Percentiles rank a stretch among this genome's conserved stretches.
Evolutionary conservation across 2,329 filamentous ascomycete genomes (phyloP).

Genomic region (Talaromyces albobiverticillius): DNA sequence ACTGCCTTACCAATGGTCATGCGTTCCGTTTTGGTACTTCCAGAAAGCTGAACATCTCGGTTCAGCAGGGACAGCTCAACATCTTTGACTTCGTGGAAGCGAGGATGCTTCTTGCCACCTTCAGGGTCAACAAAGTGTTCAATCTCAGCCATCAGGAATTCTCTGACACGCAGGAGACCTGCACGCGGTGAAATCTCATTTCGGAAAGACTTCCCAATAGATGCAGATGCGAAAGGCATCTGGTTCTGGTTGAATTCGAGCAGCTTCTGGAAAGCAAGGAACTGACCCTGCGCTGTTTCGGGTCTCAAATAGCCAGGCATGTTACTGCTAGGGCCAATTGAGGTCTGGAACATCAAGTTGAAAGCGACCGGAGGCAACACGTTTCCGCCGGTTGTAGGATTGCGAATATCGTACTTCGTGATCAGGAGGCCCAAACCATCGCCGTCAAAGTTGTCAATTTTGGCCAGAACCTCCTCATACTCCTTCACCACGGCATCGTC

Average conservation of each 20-base stretch:
- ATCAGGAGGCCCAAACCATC: slow-evolving; percentile 84
- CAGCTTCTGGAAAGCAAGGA: slow-evolving; percentile 93
- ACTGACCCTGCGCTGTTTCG: slow-evolving; percentile 97
- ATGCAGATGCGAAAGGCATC: slow-evolving; percentile 97
- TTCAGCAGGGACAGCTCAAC: slow-evolving; percentile 81
- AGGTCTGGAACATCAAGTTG: slow-evolving; percentile 98
- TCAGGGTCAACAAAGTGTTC: slow-evolving; percentile 97
- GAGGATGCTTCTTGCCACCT: slow-evolving; percentile 87
- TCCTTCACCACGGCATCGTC: slow-evolving; percentile 82
- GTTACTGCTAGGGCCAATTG: slow-evolving; percentile 89
- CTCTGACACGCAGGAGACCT: slow-evolving; percentile 87
- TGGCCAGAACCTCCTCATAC: slow-evolving; percentile 87
- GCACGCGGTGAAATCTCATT: slow-evolving; percentile 95
- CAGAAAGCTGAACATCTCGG: slow-evolving; percentile 78
- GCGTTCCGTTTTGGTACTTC: slow-evolving; percentile 71
- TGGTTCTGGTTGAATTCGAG: slow-evolving; percentile 92
- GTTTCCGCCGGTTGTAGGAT: slow-evolving; percentile 74
- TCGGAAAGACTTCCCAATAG: slow-evolving; percentile 95
- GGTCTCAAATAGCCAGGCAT: slow-evolving; percentile 81
- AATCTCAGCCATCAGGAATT: slow-evolving; percentile 98
- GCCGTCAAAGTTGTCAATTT: slow-evolving; percentile 93
- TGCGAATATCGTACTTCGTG: slow-evolving; percentile 85
- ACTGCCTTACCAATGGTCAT: slow-evolving; percentile 86
- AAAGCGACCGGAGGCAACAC: slow-evolving; percentile 82
- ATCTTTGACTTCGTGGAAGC: slow-evolving; percentile 82